Percentiles rank a stretch among this genome's conserved stretches.
Evolutionary conservation across 371 early-diverging fungal species (phyloP).

Genomic region (Lichtheimia ornata): DNA sequence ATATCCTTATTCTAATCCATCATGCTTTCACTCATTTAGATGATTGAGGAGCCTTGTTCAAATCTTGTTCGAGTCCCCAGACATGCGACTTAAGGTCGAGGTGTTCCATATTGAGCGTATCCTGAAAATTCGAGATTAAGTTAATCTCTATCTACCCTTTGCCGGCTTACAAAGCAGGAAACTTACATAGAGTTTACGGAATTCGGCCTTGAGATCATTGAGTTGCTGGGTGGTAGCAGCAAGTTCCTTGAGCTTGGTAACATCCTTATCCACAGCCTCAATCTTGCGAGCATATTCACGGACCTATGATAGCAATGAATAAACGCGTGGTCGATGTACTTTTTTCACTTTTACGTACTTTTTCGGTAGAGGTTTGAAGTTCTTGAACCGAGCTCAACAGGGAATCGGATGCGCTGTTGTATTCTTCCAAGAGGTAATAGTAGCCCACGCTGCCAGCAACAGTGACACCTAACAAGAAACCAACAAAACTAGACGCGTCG

Average conservation of each 20-base stretch:
- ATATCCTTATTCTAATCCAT: too few species aligned
- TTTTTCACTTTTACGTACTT: conserved; percentile 41
- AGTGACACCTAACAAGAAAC: conserved; percentile 79
- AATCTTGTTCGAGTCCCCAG: conserved; percentile 59
- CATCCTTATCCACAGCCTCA: conserved; percentile 68
- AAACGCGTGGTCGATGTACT: neutral
- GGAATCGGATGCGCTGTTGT: conserved; percentile 70
- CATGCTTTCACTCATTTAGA: too few species aligned
- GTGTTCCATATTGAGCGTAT: conserved; percentile 71
- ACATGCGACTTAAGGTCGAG: conserved; percentile 76
- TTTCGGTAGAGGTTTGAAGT: conserved; percentile 74
- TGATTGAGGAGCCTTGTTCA: conserved; percentile 19
- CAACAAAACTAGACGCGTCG: conserved; percentile 56
- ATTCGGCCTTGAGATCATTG: conserved; percentile 60
- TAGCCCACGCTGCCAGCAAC: conserved; percentile 78
- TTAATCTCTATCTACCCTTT: neutral
- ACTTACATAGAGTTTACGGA: conserved; percentile 68
- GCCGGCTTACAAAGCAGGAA: neutral
- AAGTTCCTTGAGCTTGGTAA: conserved; percentile 57
- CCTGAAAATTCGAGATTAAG: conserved; percentile 30
- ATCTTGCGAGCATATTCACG: conserved; percentile 78
- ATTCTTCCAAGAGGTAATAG: conserved; percentile 80
- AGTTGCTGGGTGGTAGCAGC: conserved; percentile 71
- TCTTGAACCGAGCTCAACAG: conserved; percentile 75
- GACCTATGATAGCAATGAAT: conserved; percentile 44